phyloP scores from a whole-genome alignment of 2,329 filamentous ascomycete genomes.

The Fusarium lateritium region DNA sequence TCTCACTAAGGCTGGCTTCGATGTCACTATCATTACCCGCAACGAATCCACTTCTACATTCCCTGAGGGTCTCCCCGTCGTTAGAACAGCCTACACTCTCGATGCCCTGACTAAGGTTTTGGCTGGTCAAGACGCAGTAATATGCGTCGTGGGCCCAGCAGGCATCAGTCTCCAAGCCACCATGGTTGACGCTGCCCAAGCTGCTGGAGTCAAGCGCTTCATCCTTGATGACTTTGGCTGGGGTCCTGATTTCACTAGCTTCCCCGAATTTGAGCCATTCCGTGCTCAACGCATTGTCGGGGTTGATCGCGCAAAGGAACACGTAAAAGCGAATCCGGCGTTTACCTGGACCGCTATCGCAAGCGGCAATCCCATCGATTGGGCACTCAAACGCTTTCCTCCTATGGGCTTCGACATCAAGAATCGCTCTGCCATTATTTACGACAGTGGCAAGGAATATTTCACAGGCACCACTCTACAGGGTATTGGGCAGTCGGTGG shows the following conservation, averaged over 20 bases:
- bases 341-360: conserved; percentile 37
- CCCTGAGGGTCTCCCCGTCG: conserved; percentile 3
- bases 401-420: conserved; percentile 32
- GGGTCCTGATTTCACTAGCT: conserved; percentile 30
- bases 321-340: conserved; percentile 2
- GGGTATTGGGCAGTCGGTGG: conserved; percentile 36
- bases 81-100: conserved; percentile 10
- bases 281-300: conserved; percentile 24
- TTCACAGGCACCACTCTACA: conserved; percentile 31
- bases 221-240: conserved; percentile 36
- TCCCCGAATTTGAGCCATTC: conserved; percentile 31
- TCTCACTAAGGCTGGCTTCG: conserved; percentile 25
- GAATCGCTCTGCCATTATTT: conserved; percentile 11
- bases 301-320: conserved; percentile 14
- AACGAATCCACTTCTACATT: conserved; percentile 34
- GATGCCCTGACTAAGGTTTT: conserved; percentile 10
- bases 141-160: conserved; percentile 28
- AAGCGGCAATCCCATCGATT: conserved; percentile 34
- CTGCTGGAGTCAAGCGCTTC: conserved; percentile 35
- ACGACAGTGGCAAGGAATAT: conserved; percentile 26
- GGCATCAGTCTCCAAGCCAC: conserved; percentile 26
- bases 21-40: conserved; percentile 33
- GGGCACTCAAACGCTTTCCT: conserved; percentile 36
- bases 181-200: conserved; percentile 36
- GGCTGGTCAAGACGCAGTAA: conserved; percentile 23